Conservation (phyloP, 805 yeast species). For the Myxozyma udenii region DNA sequence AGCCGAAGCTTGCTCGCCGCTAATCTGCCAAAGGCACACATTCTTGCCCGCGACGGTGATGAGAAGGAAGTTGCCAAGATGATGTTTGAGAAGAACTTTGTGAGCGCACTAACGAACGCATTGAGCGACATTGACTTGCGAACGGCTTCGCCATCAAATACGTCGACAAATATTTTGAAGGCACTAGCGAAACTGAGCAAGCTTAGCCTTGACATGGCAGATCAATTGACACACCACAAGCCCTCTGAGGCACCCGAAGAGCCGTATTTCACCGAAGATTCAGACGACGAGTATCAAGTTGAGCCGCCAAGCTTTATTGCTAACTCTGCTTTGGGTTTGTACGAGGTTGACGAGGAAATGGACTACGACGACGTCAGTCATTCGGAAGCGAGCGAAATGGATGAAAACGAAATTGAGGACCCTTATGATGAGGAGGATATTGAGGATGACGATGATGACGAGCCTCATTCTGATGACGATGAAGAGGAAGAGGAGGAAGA, state of each 20-base stretch:
- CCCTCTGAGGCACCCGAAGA: constrained; percentile 48
- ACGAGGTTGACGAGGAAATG: constrained; percentile 72
- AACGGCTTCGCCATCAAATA: constrained; percentile 60
- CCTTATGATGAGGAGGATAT: constrained; percentile 43
- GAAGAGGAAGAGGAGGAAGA: constrained; percentile 37
- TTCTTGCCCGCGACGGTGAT: constrained; percentile 42
- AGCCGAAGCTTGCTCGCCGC: constrained; percentile 29
- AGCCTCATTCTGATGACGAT: constrained; percentile 41
- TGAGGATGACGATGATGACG: constrained; percentile 33
- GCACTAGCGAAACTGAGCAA: constrained; percentile 48
- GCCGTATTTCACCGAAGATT: constrained; percentile 46
- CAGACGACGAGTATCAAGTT: constrained; percentile 43
- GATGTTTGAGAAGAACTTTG: constrained; percentile 60
- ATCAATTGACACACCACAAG: constrained; percentile 41
- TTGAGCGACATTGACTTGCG: constrained; percentile 69
- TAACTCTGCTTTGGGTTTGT: constrained; percentile 92
- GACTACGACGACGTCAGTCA: constrained; percentile 56
- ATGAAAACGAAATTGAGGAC: constrained; percentile 44
- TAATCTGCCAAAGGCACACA: constrained; percentile 1
- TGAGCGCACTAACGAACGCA: constrained; percentile 51
- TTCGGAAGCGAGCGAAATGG: constrained; percentile 41
- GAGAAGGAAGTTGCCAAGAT: constrained; percentile 60
- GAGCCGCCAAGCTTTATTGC: constrained; percentile 80
- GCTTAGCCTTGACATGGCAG: constrained; percentile 46
- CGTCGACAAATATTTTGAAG: constrained; percentile 53